Evolutionary conservation across 257 asterid genomes (phyloP), one percentile per base, ranked within the genome.

Genomic region (Eustoma russellianum): DNA sequence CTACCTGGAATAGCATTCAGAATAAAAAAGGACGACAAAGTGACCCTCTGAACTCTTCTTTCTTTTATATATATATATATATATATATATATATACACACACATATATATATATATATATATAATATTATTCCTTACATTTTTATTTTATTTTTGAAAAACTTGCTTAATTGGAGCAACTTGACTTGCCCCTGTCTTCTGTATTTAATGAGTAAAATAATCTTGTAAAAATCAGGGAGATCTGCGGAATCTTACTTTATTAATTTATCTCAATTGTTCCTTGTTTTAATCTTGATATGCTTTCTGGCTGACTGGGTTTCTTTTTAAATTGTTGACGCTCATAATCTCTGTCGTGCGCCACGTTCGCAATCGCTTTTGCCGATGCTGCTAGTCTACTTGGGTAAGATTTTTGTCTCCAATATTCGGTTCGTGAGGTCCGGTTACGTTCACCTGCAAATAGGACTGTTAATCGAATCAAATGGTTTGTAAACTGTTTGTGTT

Each of bases 21-120:
- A 86, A 75, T 71, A 90, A 90, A 73, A 74, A 71, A 79, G 98
- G 98, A 66, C 77, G 73, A 78, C 98, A 86, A 72, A 74, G 96
- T 90, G 49, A 73, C 17, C 61, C 19, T 50, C 57, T 13, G 11
- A 41, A 33, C 58, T 34, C 6, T 33, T 53, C 35, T 18, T 46
- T 9, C 35, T 13, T n/a, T n/a, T n/a, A n/a, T n/a, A n/a, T n/a
- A n/a, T n/a, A n/a, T n/a, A n/a, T n/a, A n/a, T n/a, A n/a, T n/a
- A n/a, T n/a, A n/a, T n/a, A n/a, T n/a, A n/a, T n/a, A n/a, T 48
- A 17, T 33, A 7, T 41, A 6, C 13, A 47, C 14, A 40, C n/a
- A 13, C 13, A 0, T 49, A 17, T 48, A 44, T 40, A 17, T 18
- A n/a, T 49, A 34, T 9, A 35, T 17, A n/a, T n/a, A n/a, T n/a